phyloP scores from a whole-genome alignment of 768 basidiomycete species.

The Boletus coccyginus region DNA sequence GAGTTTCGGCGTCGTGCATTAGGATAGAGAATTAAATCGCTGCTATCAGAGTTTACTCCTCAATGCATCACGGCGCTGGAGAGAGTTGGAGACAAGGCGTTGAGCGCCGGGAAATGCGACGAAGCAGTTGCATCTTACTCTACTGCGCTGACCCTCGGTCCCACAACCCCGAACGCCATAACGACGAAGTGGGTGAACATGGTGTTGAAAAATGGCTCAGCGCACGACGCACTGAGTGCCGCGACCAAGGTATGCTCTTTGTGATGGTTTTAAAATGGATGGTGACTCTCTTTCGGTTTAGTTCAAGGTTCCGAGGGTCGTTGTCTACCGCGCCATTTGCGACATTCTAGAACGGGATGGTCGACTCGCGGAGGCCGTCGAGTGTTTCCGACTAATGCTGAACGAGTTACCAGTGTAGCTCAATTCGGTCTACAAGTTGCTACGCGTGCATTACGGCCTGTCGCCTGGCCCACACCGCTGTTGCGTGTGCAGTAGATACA shows the following conservation, averaged over 20 bases:
- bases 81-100: not conserved
- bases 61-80: not conserved
- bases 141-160: not conserved
- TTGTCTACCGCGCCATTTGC: not conserved
- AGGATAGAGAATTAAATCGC: not conserved
- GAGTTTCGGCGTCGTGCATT: not conserved
- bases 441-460: not conserved
- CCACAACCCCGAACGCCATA: not conserved
- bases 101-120: not conserved
- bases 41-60: not conserved
- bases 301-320: constrained; percentile 1
- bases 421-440: not conserved
- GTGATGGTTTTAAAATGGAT: not conserved
- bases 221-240: not conserved
- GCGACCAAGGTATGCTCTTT: not conserved
- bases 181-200: not conserved
- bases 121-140: constrained; percentile 1
- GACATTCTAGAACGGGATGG: not conserved
- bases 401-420: not conserved
- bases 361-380: not conserved
- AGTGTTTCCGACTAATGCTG: not conserved
- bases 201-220: not conserved
- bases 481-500: not conserved
- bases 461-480: not conserved
- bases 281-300: not conserved